Base-by-base conservation (phyloP, 2,329 filamentous ascomycete species). In the Ustilaginoidea virens region DNA sequence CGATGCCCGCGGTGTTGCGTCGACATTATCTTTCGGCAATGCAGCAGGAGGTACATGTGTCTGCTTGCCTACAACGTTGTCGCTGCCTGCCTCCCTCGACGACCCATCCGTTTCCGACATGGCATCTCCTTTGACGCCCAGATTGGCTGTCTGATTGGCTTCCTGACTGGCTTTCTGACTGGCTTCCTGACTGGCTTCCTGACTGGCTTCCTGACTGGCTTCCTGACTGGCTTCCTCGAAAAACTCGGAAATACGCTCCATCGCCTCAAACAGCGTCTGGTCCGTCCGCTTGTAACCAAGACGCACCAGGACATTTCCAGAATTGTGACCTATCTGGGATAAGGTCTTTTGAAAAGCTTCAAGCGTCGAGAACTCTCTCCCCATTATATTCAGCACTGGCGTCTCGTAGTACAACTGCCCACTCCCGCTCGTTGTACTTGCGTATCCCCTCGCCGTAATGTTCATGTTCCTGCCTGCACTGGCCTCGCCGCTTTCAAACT, bases 321-420 rank as follows among this genome's bases (percentile, higher is more conserved):
- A 77, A 47, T 86, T 92, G 44, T 92, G 77, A 0, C 90, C 90
- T 12, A 96, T 58, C 49, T 93, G 82, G 5, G 74, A 75, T 25
- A 98, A 55, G 1, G 82, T 86, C 61, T 92, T 92, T 50, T 94
- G 83, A 33, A 96, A 66, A 44, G 92, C 86, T 12, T 63, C 61
- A 42, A 96, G 81, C 0, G 69, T 74, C 3, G 75, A 67, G 11
- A 93, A 55, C 40, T 87, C 81, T 42, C 81, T 68, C 7, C 79
- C 81, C 66, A 92, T 77, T 37, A 93, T 69, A 38, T 86, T 78
- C 31, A 96, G 55, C 11, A 85, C 74, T 0, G 90, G 90, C 38
- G 74, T 78, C 54, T 96, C 82, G 45, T 94, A 94, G 51, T 78
- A 80, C 29, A 98, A 56, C 48, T 86, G 73, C 5, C 86, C 87